Evolutionary conservation across 2,329 filamentous ascomycete genomes (phyloP), one percentile per base, ranked within the genome.

Genomic region (Microsporum ferrugineum): DNA sequence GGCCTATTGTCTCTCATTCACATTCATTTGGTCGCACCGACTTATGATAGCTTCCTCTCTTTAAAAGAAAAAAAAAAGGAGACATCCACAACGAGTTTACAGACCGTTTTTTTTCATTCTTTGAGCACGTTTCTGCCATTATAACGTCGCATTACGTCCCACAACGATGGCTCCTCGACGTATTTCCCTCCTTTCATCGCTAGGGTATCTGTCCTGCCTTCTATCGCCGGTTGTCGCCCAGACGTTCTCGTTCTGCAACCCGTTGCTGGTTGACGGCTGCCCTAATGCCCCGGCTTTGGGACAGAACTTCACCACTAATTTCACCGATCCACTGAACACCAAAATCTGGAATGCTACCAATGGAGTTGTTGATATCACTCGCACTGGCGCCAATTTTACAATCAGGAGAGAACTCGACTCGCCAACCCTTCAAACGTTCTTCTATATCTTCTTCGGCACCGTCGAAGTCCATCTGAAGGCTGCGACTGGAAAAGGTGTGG

Each of bases 401-500:
- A 86, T 99, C 62, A 76, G 82, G 56, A 78, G 85, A 71, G 80
- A 84, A 57, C 91, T 92, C 65, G 88, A 97, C 71, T 85, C 91
- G 1, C 94, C 94, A 0, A 90, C 91, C 72, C 83, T 99, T 62
- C 81, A 82, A 65, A 95, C 90, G 64, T 83, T 91, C 68, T 96
- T 95, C 81, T 96, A 96, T 80, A 95, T 99, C 78, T 96, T 97
- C 89, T 99, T 96, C 72, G 94, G 94, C 68, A 88, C 87, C 65
- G 87, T 96, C 70, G 88, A 94, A 65, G 83, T 96, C 66, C 86
- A 84, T 58, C 82, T 96, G 80, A 91, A 94, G 76, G 85, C 89
- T 39, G 89, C 94, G 14, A 87, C 89, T 0, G 94, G 94, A 2
- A 84, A 83, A 29, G 94, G 94, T 66, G 95, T 99, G 68, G 91